Evolutionary conservation across 176 grass and related monocot species (phyloP), one percentile per base, ranked within the genome.

Genomic region (Bolboschoenus planiculmis): DNA sequence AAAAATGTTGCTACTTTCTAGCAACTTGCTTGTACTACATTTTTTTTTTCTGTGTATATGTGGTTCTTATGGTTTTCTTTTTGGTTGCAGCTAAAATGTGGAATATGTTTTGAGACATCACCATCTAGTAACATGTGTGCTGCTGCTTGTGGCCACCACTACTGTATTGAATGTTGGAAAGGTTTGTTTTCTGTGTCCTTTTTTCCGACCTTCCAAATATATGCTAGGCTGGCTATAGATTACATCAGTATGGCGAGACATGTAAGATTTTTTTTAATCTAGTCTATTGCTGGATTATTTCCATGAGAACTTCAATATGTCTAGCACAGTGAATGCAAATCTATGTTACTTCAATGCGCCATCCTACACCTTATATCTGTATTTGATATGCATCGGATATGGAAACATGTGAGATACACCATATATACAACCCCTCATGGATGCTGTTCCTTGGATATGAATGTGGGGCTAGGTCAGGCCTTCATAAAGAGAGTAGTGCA

Each of bases 61-160:
- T n/a, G 23, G 50, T 66, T 39, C 73, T 87, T 87, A 70, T 87
- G 66, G 74, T 78, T 26, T 16, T 59, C 78, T 34, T 81, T 83
- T 85, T 97, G 46, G 67, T 87, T 78, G 86, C 86, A 97, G 95
- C 85, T 92, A 72, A 94, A 85, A 81, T 97, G 92, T 83, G 92
- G 95, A 89, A 94, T 97, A 91, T 97, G 95, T 86, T 97, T 97
- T 84, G 95, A 97, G 78, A 73, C 54, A 14, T 88, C 83, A 59
- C 88, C 88, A 83, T 87, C 84, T 9, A 58, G 83, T 78, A 55
- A 29, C 26, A 91, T 91, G 87, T 83, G 66, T 85, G 86, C 92
- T 81, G 88, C 85, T 78, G 85, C 68, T 73, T 97, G 95, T 88
- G 81, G 78, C 67, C 95, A 97, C 85, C 91, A 84, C 43, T 97